Base-by-base conservation (phyloP, 345 rosid genomes). In the Hibiscus mutabilis region DNA sequence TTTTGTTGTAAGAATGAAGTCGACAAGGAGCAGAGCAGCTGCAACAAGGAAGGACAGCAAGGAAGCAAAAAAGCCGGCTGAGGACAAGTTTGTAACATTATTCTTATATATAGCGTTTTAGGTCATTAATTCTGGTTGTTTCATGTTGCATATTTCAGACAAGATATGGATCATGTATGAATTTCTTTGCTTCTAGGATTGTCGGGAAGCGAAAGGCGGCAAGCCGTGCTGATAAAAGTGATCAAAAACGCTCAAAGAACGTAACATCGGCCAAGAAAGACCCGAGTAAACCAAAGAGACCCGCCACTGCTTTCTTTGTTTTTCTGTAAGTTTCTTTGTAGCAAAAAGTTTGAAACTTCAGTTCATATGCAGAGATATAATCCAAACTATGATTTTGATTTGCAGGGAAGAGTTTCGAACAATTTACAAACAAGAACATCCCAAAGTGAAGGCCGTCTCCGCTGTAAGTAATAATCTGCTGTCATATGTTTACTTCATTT, bases 301-400 rank as follows among this genome's bases (percentile, higher is more conserved):
- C 91, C 60, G 79, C 91, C 13, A 87, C 87, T 83, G 91, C 95
- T 61, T 89, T 89, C 83, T 89, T 89, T 74, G 90, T 89, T 25
- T 89, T 89, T 76, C 84, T 89, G 95, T 87, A 78, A 62, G 85
- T 49, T 19, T 59, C 62, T 27, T 16, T 57, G 22, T 11, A 22
- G 0, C 42, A 9, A 42, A 3, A 22, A 13, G 31, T 71, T 18
- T 19, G 58, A 53, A 11, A 37, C 13, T 77, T 46, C 53, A 59
- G 11, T 18, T 19, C 22, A 27, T 49, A 61, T 19, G 2, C 37
- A 12, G 8, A 35, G 18, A 19, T 55, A 33, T 56, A 10, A 18
- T 40, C 21, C 52, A 19, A 53, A 21, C 69, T 19, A 11, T 61
- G 15, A 13, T 18, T 6, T 60, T 64, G 52, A 55, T 12, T 16